Evolutionary conservation across 1,139 yeast genomes (phyloP).

Genomic region (Debaryomyces nepalensis): DNA sequence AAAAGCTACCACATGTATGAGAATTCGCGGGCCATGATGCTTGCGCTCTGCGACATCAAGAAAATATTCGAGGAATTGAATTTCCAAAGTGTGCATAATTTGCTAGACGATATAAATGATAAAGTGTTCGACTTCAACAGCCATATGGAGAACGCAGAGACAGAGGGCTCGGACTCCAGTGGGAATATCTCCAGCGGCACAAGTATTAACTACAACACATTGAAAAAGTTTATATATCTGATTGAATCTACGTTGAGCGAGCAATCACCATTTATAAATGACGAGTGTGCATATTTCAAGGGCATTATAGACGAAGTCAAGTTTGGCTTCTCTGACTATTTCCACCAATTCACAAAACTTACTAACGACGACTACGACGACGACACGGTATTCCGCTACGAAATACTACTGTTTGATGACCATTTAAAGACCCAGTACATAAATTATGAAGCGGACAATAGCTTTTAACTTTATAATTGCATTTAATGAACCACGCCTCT

Average conservation of each 20-base stretch:
- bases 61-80: slow-evolving; percentile 11
- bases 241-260: slow-evolving; percentile 13
- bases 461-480: slow-evolving; percentile 1
- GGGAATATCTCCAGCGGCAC: slow-evolving; percentile 2
- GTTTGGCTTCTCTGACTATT: slow-evolving; percentile 15
- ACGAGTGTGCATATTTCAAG: slow-evolving; percentile 14
- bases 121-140: slow-evolving; percentile 16
- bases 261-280: slow-evolving; percentile 13
- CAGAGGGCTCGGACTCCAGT: background rate
- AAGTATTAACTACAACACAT: slow-evolving; percentile 7
- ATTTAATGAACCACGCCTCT: too few species aligned
- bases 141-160: slow-evolving; percentile 4
- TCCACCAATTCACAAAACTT: slow-evolving; percentile 12
- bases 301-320: slow-evolving; percentile 13
- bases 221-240: slow-evolving; percentile 7
- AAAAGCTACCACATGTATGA: slow-evolving; percentile 12
- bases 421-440: slow-evolving; percentile 16
- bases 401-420: slow-evolving; percentile 18
- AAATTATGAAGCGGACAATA: background rate
- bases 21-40: slow-evolving; percentile 17
- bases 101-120: slow-evolving; percentile 16
- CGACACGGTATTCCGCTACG: slow-evolving; percentile 13
- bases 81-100: slow-evolving; percentile 13
- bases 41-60: slow-evolving; percentile 13
- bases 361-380: slow-evolving; percentile 7